These are phyloP conservation scores for Priceomyces carsonii DNA, from an alignment of 805 yeast species.

Conservation along the genomic window DNA sequence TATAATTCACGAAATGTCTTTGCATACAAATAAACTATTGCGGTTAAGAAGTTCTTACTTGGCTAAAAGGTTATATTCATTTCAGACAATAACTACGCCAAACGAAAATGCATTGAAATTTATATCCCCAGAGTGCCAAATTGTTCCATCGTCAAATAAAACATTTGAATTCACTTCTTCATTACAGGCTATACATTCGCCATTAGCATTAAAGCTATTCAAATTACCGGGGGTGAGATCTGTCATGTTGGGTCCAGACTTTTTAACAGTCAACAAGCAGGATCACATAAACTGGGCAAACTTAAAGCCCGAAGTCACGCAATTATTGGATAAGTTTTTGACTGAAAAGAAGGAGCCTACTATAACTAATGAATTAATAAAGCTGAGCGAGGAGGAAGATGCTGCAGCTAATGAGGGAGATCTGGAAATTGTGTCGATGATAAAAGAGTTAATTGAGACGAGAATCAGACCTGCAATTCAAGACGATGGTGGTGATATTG, in stretches of 20 bases:
- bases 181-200: conserved; percentile 60
- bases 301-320: conserved; percentile 58
- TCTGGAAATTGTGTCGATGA: conserved; percentile 78
- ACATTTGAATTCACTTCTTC: conserved; percentile 56
- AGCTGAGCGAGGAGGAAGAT: conserved; percentile 38
- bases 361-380: conserved; percentile 40
- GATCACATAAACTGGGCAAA: conserved; percentile 61
- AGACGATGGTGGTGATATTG: conserved; percentile 87
- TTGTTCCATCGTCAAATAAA: conserved; percentile 46
- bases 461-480: conserved; percentile 86
- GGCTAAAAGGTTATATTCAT: conserved; percentile 28
- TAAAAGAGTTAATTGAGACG: conserved; percentile 89
- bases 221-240: conserved; percentile 65
- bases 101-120: conserved; percentile 76
- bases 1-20: no score
- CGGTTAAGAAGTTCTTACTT: no score
- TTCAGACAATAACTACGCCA: conserved; percentile 62
- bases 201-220: conserved; percentile 62
- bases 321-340: conserved; percentile 54
- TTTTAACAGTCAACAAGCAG: conserved; percentile 70
- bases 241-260: conserved; percentile 72
- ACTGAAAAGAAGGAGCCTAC: conserved; percentile 40
- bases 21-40: no score
- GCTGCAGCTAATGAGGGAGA: conserved; percentile 53
- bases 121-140: conserved; percentile 47